phyloP scores from a whole-genome alignment of 768 basidiomycete genomes.

The Mycena galopus region DNA sequence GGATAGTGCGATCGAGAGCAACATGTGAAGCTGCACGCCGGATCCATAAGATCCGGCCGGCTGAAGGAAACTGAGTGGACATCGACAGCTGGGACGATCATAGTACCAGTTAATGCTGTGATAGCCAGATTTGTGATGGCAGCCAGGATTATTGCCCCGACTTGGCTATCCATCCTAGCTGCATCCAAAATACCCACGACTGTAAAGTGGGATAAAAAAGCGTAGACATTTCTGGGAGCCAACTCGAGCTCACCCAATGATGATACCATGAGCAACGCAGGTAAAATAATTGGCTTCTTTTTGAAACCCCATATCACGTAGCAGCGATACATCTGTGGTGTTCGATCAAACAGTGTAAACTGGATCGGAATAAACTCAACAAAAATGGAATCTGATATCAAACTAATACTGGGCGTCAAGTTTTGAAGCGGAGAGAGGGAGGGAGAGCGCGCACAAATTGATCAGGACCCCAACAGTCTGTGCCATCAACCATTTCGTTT shows the following conservation, averaged over 20 bases:
- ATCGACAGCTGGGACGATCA: not conserved
- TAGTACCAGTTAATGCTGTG: not conserved
- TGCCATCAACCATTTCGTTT: not conserved
- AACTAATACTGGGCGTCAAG: not conserved
- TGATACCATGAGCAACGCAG: not conserved
- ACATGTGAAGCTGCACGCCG: not conserved
- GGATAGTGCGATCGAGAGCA: not conserved
- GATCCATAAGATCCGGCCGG: slow-evolving; percentile 9
- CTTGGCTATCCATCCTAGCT: not conserved
- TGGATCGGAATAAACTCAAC: not conserved
- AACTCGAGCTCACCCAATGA: not conserved
- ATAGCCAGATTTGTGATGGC: not conserved
- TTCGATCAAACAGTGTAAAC: not conserved
- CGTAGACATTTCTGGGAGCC: not conserved
- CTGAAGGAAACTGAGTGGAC: not conserved
- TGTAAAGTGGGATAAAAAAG: not conserved
- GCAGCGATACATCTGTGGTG: not conserved
- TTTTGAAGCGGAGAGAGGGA: not conserved
- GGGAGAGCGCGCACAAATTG: not conserved
- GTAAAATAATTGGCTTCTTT: not conserved
- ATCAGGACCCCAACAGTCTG: too few species aligned
- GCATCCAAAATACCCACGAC: not conserved
- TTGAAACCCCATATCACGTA: slow-evolving; percentile 5
- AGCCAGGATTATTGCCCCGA: not conserved
- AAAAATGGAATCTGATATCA: not conserved